Evolutionary conservation across 225 moss, liverwort and hornwort genomes (phyloP), one percentile per base, ranked within the genome.

Genomic region (Asterella californica): DNA sequence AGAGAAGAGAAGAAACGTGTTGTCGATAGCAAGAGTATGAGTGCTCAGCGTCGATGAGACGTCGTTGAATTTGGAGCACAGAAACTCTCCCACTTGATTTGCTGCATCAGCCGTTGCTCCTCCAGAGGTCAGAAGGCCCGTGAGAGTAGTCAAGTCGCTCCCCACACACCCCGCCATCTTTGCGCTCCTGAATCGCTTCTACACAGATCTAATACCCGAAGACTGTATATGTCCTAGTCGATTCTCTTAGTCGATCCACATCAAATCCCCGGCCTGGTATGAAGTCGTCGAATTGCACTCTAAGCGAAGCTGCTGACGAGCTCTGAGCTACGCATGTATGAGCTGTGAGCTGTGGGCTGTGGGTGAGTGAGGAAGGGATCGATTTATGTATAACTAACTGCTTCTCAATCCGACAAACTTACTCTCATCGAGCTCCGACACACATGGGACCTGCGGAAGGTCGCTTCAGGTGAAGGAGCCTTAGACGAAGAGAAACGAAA

Each of bases 1-100:
- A 18, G 93, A 93, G 60, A 89, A 93, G 37, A 93, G 50, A 22
- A 93, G 70, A 60, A 52, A 93, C 0, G 89, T 70, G 55, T 83
- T 90, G 81, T 93, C 80, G 10, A 91, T 47, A 15, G 93, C 93
- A 0, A 69, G 54, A 0, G 0, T 22, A 0, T 87, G 88, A 77
- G 59, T 63, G 15, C 14, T 2, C 27, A 91, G 5, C 62, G 85
- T 83, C 48, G 81, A 10, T 2, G 79, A 46, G 83, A 90, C 81
- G 0, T 0, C 36, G 10, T 77, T 80, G 32, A 93, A 78, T 83
- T 88, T 88, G 6, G 0, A 0, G 79, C 93, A 93, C 42, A 93
- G 74, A 25, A 91, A 88, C 0, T 27, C 17, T 11, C 86, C 85
- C 22, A 91, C 30, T 15, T 77, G 83, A 1, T 32, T 1, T 0